A percentile compares a stretch with the other conserved stretches of the same genome.
Evolutionary conservation across 345 rosid species (phyloP).

Genomic region (Eutrema japonicum): DNA sequence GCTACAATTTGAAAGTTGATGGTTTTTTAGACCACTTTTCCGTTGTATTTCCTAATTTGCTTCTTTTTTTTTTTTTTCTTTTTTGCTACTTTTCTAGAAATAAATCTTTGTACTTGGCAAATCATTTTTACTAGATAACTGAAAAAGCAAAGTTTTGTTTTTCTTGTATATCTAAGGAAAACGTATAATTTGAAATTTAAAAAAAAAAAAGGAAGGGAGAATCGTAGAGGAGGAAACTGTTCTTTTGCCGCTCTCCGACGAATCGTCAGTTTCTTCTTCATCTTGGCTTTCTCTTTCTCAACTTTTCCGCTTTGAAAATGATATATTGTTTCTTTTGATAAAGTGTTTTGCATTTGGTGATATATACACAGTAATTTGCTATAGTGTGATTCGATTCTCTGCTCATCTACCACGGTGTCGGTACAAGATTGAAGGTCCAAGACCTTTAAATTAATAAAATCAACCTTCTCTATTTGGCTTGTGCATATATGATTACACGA

Average conservation of each 20-base stretch:
- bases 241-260: slow-evolving; percentile 32
- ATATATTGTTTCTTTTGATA: slow-evolving; percentile 24
- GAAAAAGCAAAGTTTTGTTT: slow-evolving; percentile 21
- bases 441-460: not conserved
- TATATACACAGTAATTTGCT: not conserved
- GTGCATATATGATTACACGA: not conserved
- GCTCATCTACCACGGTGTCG: slow-evolving; percentile 40
- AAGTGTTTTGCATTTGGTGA: slow-evolving; percentile 22
- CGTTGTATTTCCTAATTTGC: not conserved
- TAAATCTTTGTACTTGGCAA: too few relatives aligned
- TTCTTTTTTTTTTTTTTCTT: not conserved
- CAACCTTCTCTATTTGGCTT: not conserved
- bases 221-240: slow-evolving; percentile 20
- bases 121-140: not conserved
- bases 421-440: slow-evolving; percentile 21
- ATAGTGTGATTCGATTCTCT: slow-evolving; percentile 19
- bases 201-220: not conserved
- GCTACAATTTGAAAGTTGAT: too few relatives aligned
- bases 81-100: not conserved
- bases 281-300: not conserved
- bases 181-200: slow-evolving; percentile 17
- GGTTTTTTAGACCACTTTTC: too few relatives aligned
- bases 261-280: slow-evolving; percentile 16
- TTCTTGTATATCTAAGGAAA: not conserved
- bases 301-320: slow-evolving; percentile 1